phyloP scores from a whole-genome alignment of 2,329 filamentous ascomycete genomes.

The Trichoderma hamatum region DNA sequence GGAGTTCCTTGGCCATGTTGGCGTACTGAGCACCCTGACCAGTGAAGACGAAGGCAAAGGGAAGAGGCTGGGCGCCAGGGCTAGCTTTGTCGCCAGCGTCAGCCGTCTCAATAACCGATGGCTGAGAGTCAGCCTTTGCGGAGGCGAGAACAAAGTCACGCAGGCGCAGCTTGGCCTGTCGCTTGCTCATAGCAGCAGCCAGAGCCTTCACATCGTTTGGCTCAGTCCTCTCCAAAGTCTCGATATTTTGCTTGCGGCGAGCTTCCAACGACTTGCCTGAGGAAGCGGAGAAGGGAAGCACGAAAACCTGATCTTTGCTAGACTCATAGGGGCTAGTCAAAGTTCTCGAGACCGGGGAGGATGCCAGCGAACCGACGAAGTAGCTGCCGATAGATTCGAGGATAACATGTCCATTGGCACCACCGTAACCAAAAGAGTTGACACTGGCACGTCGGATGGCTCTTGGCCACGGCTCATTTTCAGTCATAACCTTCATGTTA shows the following conservation, averaged over 20 bases:
- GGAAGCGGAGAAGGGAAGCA: constrained; percentile 4
- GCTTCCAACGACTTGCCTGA: constrained; percentile 13
- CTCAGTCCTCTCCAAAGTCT: not conserved
- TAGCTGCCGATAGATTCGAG: constrained; percentile 24
- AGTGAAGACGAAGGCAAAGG: constrained; percentile 32
- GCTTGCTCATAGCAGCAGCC: constrained; percentile 1
- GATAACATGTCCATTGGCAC: constrained; percentile 22
- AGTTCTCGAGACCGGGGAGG: not conserved
- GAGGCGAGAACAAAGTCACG: constrained; percentile 7
- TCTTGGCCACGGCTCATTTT: constrained; percentile 1
- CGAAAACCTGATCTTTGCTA: not conserved
- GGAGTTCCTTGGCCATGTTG: constrained; percentile 30
- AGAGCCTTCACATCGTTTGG: not conserved
- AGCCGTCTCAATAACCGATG: not conserved
- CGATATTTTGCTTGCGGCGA: constrained; percentile 7
- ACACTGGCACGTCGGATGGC: constrained; percentile 13
- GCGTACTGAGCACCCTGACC: constrained; percentile 36
- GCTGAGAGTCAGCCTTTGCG: not conserved
- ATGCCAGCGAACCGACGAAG: constrained; percentile 9
- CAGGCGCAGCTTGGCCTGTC: constrained; percentile 14
- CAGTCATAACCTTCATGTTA: constrained; percentile 17
- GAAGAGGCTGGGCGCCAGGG: not conserved
- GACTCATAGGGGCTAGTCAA: not conserved
- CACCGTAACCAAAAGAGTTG: constrained; percentile 24
- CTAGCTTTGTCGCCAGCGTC: constrained; percentile 17